phyloP scores from a whole-genome alignment of 768 basidiomycete genomes.

The Mycena amicta region DNA sequence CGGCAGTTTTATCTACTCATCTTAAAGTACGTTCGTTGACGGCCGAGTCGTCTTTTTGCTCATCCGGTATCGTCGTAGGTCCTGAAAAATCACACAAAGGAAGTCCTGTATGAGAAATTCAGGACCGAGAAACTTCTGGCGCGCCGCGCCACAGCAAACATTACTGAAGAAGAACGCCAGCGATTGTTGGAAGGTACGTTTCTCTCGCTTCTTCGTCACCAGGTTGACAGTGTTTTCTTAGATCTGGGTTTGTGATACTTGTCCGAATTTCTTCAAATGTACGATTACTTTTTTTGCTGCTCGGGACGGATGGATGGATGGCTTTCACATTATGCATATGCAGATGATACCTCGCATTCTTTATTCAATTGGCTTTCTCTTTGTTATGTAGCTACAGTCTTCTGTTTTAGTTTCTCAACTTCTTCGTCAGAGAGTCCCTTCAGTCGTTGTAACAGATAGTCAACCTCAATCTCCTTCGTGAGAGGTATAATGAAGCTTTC shows the following conservation, averaged over 20 bases:
- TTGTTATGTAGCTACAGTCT: conserved; percentile 17
- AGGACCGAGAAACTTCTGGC: conserved; percentile 90
- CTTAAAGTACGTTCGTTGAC: conserved; percentile 64
- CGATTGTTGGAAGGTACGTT: conserved; percentile 71
- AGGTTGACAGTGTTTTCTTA: too few relatives aligned
- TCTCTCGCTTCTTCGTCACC: too few relatives aligned
- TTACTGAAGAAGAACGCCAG: conserved; percentile 73
- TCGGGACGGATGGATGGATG: conserved; percentile 15
- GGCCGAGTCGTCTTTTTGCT: too few relatives aligned
- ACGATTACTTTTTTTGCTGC: conserved; percentile 6
- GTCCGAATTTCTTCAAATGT: conserved; percentile 7
- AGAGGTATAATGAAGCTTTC: conserved; percentile 95
- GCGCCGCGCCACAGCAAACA: conserved; percentile 77
- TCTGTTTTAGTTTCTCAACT: conserved; percentile 61
- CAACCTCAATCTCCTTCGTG: conserved; percentile 98
- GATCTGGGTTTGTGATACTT: conserved; percentile 50
- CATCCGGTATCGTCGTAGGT: conserved; percentile 44
- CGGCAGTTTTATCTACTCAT: conserved; percentile 82
- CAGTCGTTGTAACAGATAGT: conserved; percentile 89
- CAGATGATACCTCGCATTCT: conserved; percentile 15
- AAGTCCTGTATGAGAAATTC: conserved; percentile 92
- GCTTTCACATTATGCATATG: conserved; percentile 3
- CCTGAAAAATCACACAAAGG: conserved; percentile 80
- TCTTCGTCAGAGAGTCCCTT: conserved; percentile 84
- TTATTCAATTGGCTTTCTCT: conserved; percentile 10